These are phyloP conservation scores for Knufia petricola DNA, from an alignment of 2,329 filamentous ascomycete species.

Conservation along the genomic window DNA sequence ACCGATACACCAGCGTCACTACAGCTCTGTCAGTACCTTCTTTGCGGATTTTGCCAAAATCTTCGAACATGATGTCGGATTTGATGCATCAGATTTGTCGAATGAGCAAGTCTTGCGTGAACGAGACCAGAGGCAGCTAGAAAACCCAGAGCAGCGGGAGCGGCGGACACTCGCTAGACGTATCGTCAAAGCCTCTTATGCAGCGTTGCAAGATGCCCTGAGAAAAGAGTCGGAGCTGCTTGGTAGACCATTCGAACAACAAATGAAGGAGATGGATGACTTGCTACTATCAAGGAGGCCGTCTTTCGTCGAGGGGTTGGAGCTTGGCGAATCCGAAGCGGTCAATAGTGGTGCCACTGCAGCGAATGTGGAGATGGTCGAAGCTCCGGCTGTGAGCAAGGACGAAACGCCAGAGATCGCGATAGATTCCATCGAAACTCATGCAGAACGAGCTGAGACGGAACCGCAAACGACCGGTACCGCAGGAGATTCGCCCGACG, in stretches of 20 bases:
- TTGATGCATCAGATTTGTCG: slow-evolving; percentile 38
- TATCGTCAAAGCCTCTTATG: slow-evolving; percentile 74
- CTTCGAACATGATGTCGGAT: slow-evolving; percentile 45
- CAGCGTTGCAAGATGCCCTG: slow-evolving; percentile 64
- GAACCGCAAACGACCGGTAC: background rate
- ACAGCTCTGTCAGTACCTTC: slow-evolving; percentile 53
- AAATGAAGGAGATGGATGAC: slow-evolving; percentile 64
- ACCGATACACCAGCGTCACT: slow-evolving; percentile 47
- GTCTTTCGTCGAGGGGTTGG: slow-evolving; percentile 32
- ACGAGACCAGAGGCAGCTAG: slow-evolving; percentile 36
- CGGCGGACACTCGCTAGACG: slow-evolving; percentile 78
- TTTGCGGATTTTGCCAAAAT: slow-evolving; percentile 48
- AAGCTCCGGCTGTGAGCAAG: slow-evolving; percentile 26
- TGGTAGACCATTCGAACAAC: slow-evolving; percentile 57
- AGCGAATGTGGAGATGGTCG: slow-evolving; percentile 30
- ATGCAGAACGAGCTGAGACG: background rate
- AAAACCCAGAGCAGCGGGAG: slow-evolving; percentile 60
- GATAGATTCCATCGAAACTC: slow-evolving; percentile 9
- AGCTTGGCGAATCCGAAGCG: background rate
- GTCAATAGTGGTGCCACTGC: background rate
- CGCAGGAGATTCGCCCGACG: background rate
- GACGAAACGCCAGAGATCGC: slow-evolving; percentile 9
- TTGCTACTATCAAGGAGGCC: slow-evolving; percentile 49
- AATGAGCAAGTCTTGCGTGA: slow-evolving; percentile 41
- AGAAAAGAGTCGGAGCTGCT: slow-evolving; percentile 73